Conservation (phyloP, 1,284 basidiomycete genomes). For the Stygiomarasmius scandens region DNA sequence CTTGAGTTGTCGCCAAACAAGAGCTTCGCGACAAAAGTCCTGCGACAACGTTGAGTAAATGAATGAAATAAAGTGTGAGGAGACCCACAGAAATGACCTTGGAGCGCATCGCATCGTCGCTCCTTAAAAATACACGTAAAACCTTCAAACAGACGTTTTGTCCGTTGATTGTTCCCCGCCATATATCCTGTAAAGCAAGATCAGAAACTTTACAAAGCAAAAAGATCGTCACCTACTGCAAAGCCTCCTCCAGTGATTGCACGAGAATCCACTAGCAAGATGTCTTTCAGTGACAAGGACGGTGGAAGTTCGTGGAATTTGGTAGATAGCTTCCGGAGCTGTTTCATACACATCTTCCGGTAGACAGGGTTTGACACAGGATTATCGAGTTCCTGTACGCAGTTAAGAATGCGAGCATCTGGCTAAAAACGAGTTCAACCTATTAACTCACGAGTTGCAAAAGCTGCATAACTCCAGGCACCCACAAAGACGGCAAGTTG, state of each 20-base stretch:
- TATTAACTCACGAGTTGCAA: slow-evolving; percentile 2
- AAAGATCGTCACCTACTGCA: slow-evolving; percentile 19
- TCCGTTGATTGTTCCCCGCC: slow-evolving; percentile 1
- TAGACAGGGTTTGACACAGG: background rate
- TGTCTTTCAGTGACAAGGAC: background rate
- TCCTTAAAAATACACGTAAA: slow-evolving; percentile 1
- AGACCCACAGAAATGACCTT: slow-evolving; percentile 1
- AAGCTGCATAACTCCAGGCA: background rate
- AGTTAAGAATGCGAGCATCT: background rate
- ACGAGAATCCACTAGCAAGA: background rate
- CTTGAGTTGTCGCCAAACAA: slow-evolving; percentile 8
- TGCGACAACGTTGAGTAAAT: background rate
- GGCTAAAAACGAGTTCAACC: background rate
- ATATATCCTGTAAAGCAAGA: slow-evolving; percentile 5
- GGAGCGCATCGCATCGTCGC: background rate
- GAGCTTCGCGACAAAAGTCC: slow-evolving; percentile 7
- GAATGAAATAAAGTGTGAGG: background rate
- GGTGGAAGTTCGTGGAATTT: slow-evolving; percentile 1
- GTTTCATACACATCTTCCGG: background rate
- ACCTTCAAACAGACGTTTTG: slow-evolving; percentile 11
- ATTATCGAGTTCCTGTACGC: background rate
- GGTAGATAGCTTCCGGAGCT: slow-evolving; percentile 2
- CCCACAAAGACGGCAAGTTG: background rate
- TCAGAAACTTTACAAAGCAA: slow-evolving; percentile 11
- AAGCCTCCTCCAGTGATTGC: slow-evolving; percentile 30